Base-by-base conservation (phyloP, 495 filamentous ascomycete genomes). In the Terfezia claveryi region DNA sequence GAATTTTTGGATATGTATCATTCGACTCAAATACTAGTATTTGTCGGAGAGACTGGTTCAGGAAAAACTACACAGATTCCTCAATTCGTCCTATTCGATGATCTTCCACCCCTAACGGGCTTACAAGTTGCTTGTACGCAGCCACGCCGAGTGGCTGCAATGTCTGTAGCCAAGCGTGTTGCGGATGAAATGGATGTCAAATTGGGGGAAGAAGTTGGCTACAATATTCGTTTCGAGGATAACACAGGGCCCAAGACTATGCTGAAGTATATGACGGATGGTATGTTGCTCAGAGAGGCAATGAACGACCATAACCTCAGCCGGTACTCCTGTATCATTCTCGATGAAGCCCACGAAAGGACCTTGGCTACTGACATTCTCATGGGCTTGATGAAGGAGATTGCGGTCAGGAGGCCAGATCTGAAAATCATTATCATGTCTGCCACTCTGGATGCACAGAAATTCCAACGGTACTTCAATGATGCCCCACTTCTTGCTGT, bases 151-250 rank as follows among this genome's bases (percentile, higher is more conserved):
- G 92, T 99, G 49, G 92, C 92, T 41, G 92, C 92, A 58, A 96
- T 95, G 92, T 95, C 89, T 37, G 92, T 99, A 16, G 92, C 92
- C 27, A 85, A 96, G 67, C 91, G 92, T 83, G 92, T 99, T 16
- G 88, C 92, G 17, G 76, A 89, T 62, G 92, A 99, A 68, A 80
- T 96, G 80, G 92, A 96, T 67, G 91, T 96, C 57, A 76, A 75
- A 16, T 72, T 99, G 27, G 92, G 92, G 50, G 82, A 95, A 57
- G 92, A 99, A 66, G 88, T 99, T 55, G 92, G 92, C 67, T 99
- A 96, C 73, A 95, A 83, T 68, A 96, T 99, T n/a, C 87, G 92
- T 70, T 99, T 99, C 69, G 92, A 96, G 68, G 91, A 99, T 67
- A 85, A 80, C 70, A 96, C 92, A 0, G 75, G 85, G 49, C 75